Conservation (phyloP, 1,139 yeast species). For the Lodderomyces jiufengensis region DNA sequence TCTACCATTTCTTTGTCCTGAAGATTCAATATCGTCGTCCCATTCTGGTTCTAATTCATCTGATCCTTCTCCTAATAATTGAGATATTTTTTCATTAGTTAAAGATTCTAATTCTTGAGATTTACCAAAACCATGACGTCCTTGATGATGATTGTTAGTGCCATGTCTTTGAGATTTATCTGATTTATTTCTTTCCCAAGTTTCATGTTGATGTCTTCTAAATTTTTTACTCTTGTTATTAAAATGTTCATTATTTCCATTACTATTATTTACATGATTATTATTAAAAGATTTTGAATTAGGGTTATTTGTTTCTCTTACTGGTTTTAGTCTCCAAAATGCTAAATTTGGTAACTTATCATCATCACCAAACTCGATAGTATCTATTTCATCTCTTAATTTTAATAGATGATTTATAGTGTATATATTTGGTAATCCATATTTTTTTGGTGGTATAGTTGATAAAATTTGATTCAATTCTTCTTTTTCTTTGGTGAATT, state of each 20-base stretch:
- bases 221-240: constrained; percentile 4
- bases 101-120: constrained; percentile 26
- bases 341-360: constrained; percentile 37
- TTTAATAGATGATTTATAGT: constrained; percentile 33
- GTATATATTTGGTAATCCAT: constrained; percentile 26
- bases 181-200: constrained; percentile 25
- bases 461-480: constrained; percentile 7
- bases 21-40: constrained; percentile 24
- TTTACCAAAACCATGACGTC: constrained; percentile 17
- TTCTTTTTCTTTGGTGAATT: neutral
- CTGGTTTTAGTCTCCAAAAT: constrained; percentile 35
- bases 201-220: constrained; percentile 20
- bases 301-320: constrained; percentile 8
- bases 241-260: neutral
- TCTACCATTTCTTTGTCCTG: too few relatives aligned
- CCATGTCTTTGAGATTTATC: neutral
- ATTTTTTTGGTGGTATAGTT: constrained; percentile 14
- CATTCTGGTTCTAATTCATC: constrained; percentile 53
- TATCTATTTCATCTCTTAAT: constrained; percentile 35
- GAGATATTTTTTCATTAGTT: constrained; percentile 29
- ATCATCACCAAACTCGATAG: constrained; percentile 23
- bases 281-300: constrained; percentile 1
- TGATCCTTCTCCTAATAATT: constrained; percentile 31
- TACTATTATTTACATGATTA: constrained; percentile 3
- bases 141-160: constrained; percentile 13